phyloP scores from a whole-genome alignment of 2,329 filamentous ascomycete genomes.

The Neopestalotiopsis rosae region DNA sequence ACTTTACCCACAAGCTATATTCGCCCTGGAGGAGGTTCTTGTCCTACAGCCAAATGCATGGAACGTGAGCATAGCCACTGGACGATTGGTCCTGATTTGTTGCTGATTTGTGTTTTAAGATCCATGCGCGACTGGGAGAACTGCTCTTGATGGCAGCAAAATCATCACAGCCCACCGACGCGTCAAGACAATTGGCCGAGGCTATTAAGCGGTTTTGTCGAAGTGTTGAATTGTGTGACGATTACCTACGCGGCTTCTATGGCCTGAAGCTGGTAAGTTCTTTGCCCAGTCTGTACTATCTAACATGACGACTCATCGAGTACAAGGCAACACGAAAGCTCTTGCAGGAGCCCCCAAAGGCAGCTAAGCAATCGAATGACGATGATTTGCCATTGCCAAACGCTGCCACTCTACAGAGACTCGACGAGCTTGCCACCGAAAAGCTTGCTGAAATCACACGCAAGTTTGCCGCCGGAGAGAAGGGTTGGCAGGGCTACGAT shows the following conservation, averaged over 20 bases:
- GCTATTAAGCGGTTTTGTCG: slow-evolving; percentile 85
- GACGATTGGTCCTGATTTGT: slow-evolving; percentile 19
- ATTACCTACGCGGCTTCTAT: slow-evolving; percentile 91
- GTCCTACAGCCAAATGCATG: slow-evolving; percentile 89
- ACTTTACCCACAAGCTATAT: slow-evolving; percentile 82
- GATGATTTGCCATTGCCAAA: slow-evolving; percentile 61
- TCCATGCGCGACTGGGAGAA: slow-evolving; percentile 88
- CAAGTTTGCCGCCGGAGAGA: slow-evolving; percentile 62
- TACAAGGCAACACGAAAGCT: slow-evolving; percentile 55
- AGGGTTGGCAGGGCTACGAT: slow-evolving; percentile 75
- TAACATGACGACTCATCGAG: slow-evolving; percentile 29
- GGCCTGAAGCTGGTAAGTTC: slow-evolving; percentile 77
- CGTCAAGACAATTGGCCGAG: slow-evolving; percentile 66
- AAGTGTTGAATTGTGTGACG: slow-evolving; percentile 91
- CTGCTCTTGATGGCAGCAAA: slow-evolving; percentile 74
- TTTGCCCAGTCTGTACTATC: neutral
- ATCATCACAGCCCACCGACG: slow-evolving; percentile 44
- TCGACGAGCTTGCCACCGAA: slow-evolving; percentile 74
- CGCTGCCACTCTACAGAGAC: slow-evolving; percentile 63
- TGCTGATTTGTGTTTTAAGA: slow-evolving; percentile 54
- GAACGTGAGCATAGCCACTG: slow-evolving; percentile 69
- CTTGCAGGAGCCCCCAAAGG: slow-evolving; percentile 48
- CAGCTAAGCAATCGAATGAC: slow-evolving; percentile 51
- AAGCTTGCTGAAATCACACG: slow-evolving; percentile 81
- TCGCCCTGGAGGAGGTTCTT: slow-evolving; percentile 87